Evolutionary conservation across 1,139 yeast species (phyloP).

Genomic region (Taphrina populina): DNA sequence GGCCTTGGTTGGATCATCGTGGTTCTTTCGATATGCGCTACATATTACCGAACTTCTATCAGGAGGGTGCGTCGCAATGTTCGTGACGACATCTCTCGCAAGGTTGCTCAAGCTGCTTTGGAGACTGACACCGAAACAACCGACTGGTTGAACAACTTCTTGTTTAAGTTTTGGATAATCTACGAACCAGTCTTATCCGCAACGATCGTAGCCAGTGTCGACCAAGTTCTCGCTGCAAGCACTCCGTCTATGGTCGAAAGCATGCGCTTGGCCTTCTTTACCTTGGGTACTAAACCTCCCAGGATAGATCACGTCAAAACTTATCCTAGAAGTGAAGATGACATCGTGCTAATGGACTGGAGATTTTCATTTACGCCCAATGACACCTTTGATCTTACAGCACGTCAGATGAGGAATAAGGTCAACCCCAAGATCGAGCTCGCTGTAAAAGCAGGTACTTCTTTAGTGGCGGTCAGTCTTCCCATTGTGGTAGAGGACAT

Average conservation of each 20-base stretch:
- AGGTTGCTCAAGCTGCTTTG: conserved; percentile 71
- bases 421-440: conserved; percentile 70
- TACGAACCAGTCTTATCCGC: conserved; percentile 89
- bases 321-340: conserved; percentile 79
- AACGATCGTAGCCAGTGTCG: conserved; percentile 79
- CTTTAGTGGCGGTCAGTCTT: conserved; percentile 47
- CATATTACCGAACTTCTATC: conserved; percentile 78
- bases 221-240: conserved; percentile 66
- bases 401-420: conserved; percentile 75
- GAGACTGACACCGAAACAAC: conserved; percentile 88
- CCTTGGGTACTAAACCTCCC: conserved; percentile 93
- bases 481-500: conserved; percentile 50
- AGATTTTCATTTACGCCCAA: conserved; percentile 87
- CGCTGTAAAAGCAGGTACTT: conserved; percentile 48
- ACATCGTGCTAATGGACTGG: conserved; percentile 97
- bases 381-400: conserved; percentile 74
- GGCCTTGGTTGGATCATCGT: conserved; percentile 79
- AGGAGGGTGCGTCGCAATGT: conserved; percentile 71
- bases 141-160: conserved; percentile 88
- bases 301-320: conserved; percentile 87
- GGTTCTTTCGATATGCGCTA: conserved; percentile 58
- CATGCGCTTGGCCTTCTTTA: conserved; percentile 81
- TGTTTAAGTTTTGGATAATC: conserved; percentile 86
- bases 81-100: conserved; percentile 81
- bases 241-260: conserved; percentile 80